These are phyloP conservation scores for Nematocida sp. DNA, from an alignment of 371 early-diverging fungal genomes.

Conservation along the genomic window DNA sequence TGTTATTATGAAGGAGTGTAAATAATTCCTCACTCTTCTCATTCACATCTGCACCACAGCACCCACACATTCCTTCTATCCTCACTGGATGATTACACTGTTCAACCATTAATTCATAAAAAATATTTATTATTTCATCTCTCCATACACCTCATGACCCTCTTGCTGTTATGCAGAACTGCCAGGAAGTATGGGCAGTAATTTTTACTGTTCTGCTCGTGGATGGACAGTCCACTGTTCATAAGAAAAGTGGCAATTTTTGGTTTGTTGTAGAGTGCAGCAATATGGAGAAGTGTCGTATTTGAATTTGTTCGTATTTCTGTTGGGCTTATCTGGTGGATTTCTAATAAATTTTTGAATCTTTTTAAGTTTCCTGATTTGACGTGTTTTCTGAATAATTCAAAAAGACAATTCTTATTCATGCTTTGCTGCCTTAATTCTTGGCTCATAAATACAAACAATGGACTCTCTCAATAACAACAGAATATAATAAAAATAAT, in stretches of 20 bases:
- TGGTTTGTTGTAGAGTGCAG: constrained; percentile 30
- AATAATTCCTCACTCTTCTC: constrained; percentile 38
- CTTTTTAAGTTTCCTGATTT: constrained; percentile 14
- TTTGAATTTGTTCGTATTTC: neutral
- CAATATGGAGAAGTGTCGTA: constrained; percentile 41
- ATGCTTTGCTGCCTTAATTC: neutral
- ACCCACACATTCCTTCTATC: constrained; percentile 62
- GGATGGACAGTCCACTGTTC: constrained; percentile 1
- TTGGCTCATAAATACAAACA: constrained; percentile 30
- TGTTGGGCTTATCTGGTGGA: neutral
- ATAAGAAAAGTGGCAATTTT: constrained; percentile 21
- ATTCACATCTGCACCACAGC: constrained; percentile 64
- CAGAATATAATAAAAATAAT: constrained; percentile 11
- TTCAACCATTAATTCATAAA: constrained; percentile 34
- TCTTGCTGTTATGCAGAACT: neutral
- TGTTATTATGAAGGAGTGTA: constrained; percentile 59
- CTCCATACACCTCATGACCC: constrained; percentile 5
- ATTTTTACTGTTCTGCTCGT: constrained; percentile 11
- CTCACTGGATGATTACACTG: constrained; percentile 64
- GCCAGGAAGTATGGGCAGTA: constrained; percentile 43
- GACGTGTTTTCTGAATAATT: constrained; percentile 11
- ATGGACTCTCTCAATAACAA: constrained; percentile 14
- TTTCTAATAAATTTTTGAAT: neutral
- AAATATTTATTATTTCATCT: constrained; percentile 44
- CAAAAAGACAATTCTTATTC: constrained; percentile 14